Percentiles rank a stretch among this genome's conserved stretches.
Conservation (phyloP, 768 basidiomycete genomes). For the Gelatoporia subvermispora region DNA sequence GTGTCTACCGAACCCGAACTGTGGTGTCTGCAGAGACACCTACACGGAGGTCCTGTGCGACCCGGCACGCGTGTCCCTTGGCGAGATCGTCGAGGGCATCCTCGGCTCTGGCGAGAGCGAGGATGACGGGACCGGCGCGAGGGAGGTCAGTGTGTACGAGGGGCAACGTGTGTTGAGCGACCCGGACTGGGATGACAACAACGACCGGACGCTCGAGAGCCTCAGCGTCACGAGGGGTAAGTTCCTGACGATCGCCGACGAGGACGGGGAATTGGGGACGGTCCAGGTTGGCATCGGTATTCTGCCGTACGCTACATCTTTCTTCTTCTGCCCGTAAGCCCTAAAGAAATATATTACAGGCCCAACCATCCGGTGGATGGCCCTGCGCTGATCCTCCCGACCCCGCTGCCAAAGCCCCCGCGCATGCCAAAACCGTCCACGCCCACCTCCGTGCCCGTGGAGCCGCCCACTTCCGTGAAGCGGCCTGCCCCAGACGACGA, state of each 20-base stretch:
- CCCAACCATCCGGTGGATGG: slow-evolving; percentile 50
- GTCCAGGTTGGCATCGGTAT: slow-evolving; percentile 64
- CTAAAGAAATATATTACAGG: slow-evolving; percentile 28
- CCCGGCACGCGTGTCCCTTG: slow-evolving; percentile 58
- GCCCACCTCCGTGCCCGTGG: slow-evolving; percentile 10
- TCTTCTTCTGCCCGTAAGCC: not conserved
- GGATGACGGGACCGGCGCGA: slow-evolving; percentile 29
- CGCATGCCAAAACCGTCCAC: slow-evolving; percentile 34
- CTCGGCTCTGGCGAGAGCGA: slow-evolving; percentile 45
- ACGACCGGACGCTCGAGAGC: slow-evolving; percentile 74
- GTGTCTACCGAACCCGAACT: slow-evolving; percentile 66
- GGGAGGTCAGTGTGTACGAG: slow-evolving; percentile 82
- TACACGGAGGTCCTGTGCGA: slow-evolving; percentile 77
- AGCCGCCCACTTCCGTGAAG: slow-evolving; percentile 44
- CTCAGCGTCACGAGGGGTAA: slow-evolving; percentile 77
- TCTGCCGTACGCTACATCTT: slow-evolving; percentile 56
- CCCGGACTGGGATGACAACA: slow-evolving; percentile 91
- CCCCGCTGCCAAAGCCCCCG: slow-evolving; percentile 55
- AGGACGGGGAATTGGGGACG: slow-evolving; percentile 72
- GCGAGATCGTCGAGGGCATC: slow-evolving; percentile 66
- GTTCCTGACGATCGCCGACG: slow-evolving; percentile 86
- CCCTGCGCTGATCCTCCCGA: slow-evolving; percentile 58
- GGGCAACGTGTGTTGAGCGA: slow-evolving; percentile 84
- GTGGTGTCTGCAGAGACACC: slow-evolving; percentile 83
- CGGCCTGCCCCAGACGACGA: slow-evolving; percentile 54